Base-by-base conservation (phyloP, 768 basidiomycete species). In the Lactarius evosmus region DNA sequence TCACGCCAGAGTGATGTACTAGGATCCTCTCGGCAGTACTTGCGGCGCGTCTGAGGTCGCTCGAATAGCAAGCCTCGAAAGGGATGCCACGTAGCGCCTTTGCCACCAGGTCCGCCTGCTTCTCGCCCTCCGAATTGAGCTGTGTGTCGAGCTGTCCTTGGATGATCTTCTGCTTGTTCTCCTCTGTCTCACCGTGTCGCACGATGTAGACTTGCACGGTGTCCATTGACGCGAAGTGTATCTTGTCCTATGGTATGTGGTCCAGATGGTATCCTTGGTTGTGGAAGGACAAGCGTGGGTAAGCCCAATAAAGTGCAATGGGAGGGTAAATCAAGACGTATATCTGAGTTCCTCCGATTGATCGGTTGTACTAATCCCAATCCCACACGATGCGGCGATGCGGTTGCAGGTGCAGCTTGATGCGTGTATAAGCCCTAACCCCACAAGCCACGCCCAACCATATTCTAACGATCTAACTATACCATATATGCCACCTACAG, bases 141-240 rank as follows among this genome's bases (percentile, higher is more conserved):
- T 73, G 66, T 7, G 85, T 86, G 74, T 93, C 87, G 60, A 83
- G 69, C 9, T 93, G 91, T 44, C 91, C 91, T 77, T 93, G 91
- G 51, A 90, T 81, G 61, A 88, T 83, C 29, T 78, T 77, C 7
- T 76, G 74, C 58, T 78, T 75, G 73, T 92, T 92, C 70, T 81
- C 85, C 46, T 84, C 80, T 29, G 91, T 93, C 77, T 93, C 89
- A 22, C 89, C 91, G 68, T 93, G 91, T 49, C 91, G 84, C 55
- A 91, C 80, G 66, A 91, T 75, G 71, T 86, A 89, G 52, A 91
- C 67, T 58, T 78, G 78, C 29, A 80, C 79, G 30, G 76, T 69
- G 59, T 71, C 63, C 71, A 77, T 75, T 46, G 65, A 53, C 19
- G 22, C 29, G 54, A 40, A 22, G n/a, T 44, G 55, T 38, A 14